Evolutionary conservation across 2,329 filamentous ascomycete species (phyloP), one percentile per base, ranked within the genome.

Genomic region (Pseudogymnoascus sp.): DNA sequence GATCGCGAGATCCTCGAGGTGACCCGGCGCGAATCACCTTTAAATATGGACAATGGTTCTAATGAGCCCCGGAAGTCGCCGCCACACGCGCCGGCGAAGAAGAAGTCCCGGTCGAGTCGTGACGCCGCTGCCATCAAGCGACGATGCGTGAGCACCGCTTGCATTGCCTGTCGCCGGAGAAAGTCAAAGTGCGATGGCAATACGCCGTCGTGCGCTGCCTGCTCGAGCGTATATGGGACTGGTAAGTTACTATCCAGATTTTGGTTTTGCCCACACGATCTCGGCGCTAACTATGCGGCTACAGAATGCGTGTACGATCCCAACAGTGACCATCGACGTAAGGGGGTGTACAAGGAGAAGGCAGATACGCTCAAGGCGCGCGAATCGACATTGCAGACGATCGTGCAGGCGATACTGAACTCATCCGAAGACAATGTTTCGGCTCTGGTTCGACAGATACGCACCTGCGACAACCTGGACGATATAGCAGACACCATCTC

Each of bases 281-380:
- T 60, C n/a, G 9, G 19, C 58, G 58, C 58, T 60, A 60, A 41
- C 33, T 60, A 38, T 25, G 16, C 9, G 62, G 9, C 16, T 36
- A 72, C 49, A 65, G 86, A 90, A 77, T 97, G 94, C 74, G 82
- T 97, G 67, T 97, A 97, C 79, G 93, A 97, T 72, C 93, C 92
- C 3, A 95, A 92, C 72, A 96, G 92, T 63, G 94, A 99, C 74
- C 92, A 97, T 74, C 89, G 94, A 59, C 88, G 94, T 60, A 97
- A 97, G 74, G 94, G 94, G 64, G 94, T 97, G 58, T 97, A 97
- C 75, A 92, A 93, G 71, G 92, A 96, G 75, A 94, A 96, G 74
- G 85, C 89, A 23, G 92, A 96, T 74, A 91, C 85, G 71, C 82
- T 93, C 73, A 95, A 95, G 77, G 92, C 92, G 22, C 86, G 86